Percentiles rank a stretch among this genome's conserved stretches.
phyloP scores from a whole-genome alignment of 148 eudicot species.

The Nepenthes gracilis region DNA sequence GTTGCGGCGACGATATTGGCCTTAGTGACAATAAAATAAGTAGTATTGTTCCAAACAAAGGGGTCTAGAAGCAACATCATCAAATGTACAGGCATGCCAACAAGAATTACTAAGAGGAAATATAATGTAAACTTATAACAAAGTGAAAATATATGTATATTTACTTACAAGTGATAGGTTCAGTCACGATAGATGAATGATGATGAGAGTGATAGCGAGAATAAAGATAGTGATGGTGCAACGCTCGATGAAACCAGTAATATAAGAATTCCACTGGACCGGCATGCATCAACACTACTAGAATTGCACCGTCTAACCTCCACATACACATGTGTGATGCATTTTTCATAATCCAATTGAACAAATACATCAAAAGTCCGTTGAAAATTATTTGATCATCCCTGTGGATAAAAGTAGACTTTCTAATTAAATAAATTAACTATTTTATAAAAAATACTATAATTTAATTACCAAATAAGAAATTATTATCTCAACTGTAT shows the following conservation, averaged over 20 bases:
- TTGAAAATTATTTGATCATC: constrained; percentile 38
- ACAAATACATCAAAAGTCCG: constrained; percentile 15
- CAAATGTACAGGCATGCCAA: too few relatives aligned
- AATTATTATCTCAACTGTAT: too few relatives aligned
- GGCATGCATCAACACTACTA: constrained; percentile 15
- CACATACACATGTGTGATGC: constrained; percentile 21
- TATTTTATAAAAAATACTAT: constrained; percentile 12
- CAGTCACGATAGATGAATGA: constrained; percentile 50
- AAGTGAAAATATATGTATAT: too few relatives aligned
- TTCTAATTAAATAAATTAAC: constrained; percentile 40
- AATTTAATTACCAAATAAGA: too few relatives aligned
- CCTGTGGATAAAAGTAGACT: constrained; percentile 34
- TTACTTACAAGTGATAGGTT: constrained; percentile 44
- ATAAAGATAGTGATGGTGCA: constrained; percentile 63
- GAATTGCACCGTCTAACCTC: neutral
- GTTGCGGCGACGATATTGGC: too few relatives aligned
- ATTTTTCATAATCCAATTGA: neutral
- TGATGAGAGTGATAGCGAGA: constrained; percentile 59
- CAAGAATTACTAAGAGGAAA: too few relatives aligned
- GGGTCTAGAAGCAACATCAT: too few relatives aligned
- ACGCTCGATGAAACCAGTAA: constrained; percentile 59
- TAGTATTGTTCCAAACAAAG: too few relatives aligned
- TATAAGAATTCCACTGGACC: constrained; percentile 56
- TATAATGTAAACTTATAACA: too few relatives aligned
- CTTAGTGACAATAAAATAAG: too few relatives aligned